A percentile compares a stretch with the other conserved stretches of the same genome.
These are phyloP conservation scores for Ophiostoma novo-ulmi DNA, from an alignment of 2,329 filamentous ascomycete genomes.

Conservation along the genomic window DNA sequence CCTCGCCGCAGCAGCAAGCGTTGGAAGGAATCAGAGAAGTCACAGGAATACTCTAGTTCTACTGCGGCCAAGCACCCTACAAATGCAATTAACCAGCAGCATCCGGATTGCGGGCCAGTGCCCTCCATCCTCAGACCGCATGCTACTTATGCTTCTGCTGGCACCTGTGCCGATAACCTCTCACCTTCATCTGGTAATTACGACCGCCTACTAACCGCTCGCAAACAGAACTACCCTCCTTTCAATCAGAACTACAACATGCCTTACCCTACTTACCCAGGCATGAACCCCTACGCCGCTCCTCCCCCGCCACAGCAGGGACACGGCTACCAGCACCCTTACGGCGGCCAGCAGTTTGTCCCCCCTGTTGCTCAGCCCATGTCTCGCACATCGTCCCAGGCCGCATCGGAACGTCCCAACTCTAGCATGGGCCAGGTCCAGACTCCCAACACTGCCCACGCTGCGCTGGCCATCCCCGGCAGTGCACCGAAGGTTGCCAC, in stretches of 20 bases:
- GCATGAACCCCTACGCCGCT: conserved; percentile 27
- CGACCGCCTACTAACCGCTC: conserved; percentile 67
- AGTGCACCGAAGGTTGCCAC: conserved; percentile 26
- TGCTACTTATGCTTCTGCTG: background rate
- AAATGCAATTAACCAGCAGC: background rate
- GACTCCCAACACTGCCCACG: conserved; percentile 55
- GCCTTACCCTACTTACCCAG: background rate
- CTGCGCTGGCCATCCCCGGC: conserved; percentile 54
- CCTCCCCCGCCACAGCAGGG: conserved; percentile 41
- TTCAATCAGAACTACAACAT: conserved; percentile 44
- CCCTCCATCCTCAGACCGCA: background rate
- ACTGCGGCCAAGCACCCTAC: conserved; percentile 9
- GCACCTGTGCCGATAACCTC: conserved; percentile 41
- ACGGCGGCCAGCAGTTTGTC: conserved; percentile 31
- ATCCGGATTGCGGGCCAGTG: background rate
- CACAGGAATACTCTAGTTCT: conserved; percentile 13
- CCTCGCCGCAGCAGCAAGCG: conserved; percentile 44
- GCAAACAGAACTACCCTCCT: conserved; percentile 57
- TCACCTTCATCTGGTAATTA: conserved; percentile 65
- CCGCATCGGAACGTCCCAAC: conserved; percentile 58
- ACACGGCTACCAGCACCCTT: conserved; percentile 44
- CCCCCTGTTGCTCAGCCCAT: conserved; percentile 58
- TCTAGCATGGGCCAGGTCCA: conserved; percentile 62
- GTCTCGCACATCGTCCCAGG: conserved; percentile 78
- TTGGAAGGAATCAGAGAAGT: conserved; percentile 34